Conservation (phyloP, 2,329 filamentous ascomycete species). For the Blastomyces gilchristii region DNA sequence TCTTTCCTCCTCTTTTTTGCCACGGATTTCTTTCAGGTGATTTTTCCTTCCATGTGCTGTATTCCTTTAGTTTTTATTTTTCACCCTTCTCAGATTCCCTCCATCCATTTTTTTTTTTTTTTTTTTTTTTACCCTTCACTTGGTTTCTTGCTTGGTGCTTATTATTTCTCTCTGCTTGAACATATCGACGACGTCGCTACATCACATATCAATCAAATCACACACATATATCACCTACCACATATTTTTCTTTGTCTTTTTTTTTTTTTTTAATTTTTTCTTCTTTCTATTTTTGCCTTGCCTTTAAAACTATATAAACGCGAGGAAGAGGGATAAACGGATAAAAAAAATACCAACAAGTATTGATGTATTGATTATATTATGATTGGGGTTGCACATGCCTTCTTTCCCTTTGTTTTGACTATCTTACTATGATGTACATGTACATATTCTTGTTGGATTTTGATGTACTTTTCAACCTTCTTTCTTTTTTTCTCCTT, state of each 20-base stretch:
- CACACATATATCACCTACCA: neutral
- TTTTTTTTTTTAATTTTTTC: neutral
- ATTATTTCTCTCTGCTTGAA: neutral
- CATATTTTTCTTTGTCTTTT: neutral
- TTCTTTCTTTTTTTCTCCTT: no score
- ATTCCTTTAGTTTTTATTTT: neutral
- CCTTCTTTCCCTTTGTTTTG: neutral
- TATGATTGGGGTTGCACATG: no score
- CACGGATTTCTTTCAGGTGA: neutral
- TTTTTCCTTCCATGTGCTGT: neutral
- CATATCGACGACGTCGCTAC: neutral
- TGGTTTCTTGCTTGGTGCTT: neutral
- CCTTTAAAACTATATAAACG: no score
- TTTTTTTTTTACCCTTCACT: no score
- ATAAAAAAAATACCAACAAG: no score
- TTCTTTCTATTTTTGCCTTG: neutral
- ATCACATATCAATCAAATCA: neutral
- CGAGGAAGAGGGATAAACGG: no score
- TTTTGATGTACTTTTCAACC: neutral
- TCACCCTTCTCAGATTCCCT: neutral
- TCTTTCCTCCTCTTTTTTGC: neutral
- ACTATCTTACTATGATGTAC: neutral
- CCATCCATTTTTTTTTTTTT: neutral
- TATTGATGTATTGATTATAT: no score
- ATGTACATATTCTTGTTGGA: neutral